Base-by-base conservation (phyloP, 1,284 basidiomycete genomes). In the Sanghuangporus baumii region DNA sequence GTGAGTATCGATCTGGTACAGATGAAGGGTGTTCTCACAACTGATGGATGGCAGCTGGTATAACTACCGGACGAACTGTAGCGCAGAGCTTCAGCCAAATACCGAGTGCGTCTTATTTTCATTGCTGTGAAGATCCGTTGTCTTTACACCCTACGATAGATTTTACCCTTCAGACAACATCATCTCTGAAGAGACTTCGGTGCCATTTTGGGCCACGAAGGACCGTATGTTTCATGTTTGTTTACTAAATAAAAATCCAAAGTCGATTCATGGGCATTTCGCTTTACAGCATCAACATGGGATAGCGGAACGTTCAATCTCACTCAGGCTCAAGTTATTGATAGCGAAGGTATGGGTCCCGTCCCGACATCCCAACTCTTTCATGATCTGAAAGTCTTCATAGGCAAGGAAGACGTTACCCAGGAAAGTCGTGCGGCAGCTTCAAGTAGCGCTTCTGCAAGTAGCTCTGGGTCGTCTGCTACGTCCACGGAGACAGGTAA, bases 141-240 rank as follows among this genome's bases (percentile, higher is more conserved):
- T 14, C 20, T 12, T 46, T 46, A 46, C 16, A 46, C n/a, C 20
- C 20, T 6, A n/a, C 12, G 18, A 40, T 31, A 40, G 40, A 6
- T 55, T 51, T 7, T 64, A 34, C 20, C 55, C 63, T 16, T 14
- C 12, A 7, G 36, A 55, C 36, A 48, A 26, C 9, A 31, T 26
- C 3, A 64, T 64, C 43, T 54, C 63, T 12, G 43, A 61, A 3
- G 59, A 64, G 36, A 64, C 63, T 16, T 51, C 63, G 1, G 57
- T 64, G 16, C 59, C 63, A 38, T 61, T 64, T 20, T 64, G 63
- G 63, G 63, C 63, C 11, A 58, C 41, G 16, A 51, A 38, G 12
- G 38, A 64, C 47, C 63, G 63, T 64, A 18, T 34, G 63, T 60
- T 11, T 18, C 43, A 46, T 11, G 16, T 7, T 46, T 46, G 5